These are phyloP conservation scores for Coix lacrymajobi DNA, from an alignment of 176 grass and related monocot species.

Conservation along the genomic window DNA sequence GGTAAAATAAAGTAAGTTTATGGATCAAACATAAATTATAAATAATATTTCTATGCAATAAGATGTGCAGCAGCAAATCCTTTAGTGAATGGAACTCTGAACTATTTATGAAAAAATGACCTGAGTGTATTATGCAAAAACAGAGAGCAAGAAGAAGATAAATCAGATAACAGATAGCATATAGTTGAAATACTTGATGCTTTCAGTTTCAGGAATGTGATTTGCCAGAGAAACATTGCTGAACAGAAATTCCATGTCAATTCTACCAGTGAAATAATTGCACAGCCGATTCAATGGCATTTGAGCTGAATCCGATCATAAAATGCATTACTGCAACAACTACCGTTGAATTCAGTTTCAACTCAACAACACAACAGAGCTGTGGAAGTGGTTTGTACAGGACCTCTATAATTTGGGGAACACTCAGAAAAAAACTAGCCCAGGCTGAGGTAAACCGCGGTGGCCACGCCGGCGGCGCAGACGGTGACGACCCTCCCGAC, in stretches of 20 bases:
- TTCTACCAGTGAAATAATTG: background rate
- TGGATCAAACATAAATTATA: too few species aligned
- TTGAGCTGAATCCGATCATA: background rate
- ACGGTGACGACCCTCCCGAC: conserved; percentile 49
- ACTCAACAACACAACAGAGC: background rate
- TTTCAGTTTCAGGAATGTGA: background rate
- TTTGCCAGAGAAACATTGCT: background rate
- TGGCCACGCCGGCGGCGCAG: conserved; percentile 54
- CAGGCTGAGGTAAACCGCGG: conserved; percentile 66
- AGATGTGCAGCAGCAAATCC: too few species aligned
- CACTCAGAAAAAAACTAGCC: conserved; percentile 24
- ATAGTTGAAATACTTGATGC: background rate
- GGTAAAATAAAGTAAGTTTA: too few species aligned
- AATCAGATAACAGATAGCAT: background rate
- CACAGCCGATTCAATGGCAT: background rate
- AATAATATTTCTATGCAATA: too few species aligned
- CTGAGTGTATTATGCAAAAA: background rate
- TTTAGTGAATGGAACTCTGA: background rate
- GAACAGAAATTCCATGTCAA: too few species aligned
- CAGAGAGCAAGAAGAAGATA: too few species aligned
- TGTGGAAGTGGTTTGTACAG: background rate
- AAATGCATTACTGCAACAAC: background rate
- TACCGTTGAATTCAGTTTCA: background rate
- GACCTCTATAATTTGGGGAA: background rate
- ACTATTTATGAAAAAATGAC: background rate